A percentile compares a stretch with the other conserved stretches of the same genome.
Evolutionary conservation across 2,329 filamentous ascomycete species (phyloP).

Genomic region (Colletotrichum eremochloae): DNA sequence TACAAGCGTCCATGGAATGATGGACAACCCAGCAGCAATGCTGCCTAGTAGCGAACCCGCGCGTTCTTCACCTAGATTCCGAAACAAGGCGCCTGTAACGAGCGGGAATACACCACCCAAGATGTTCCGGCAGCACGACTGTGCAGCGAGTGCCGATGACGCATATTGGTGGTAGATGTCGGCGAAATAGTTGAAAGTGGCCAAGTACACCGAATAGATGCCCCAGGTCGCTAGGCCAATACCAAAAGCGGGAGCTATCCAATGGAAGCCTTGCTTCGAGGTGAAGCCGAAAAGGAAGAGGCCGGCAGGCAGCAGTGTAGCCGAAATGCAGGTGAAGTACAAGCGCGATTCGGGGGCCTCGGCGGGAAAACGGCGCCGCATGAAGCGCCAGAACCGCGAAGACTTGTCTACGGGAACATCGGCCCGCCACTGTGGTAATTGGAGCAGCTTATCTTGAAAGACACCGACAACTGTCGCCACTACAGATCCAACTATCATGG

Average conservation of each 20-base stretch:
- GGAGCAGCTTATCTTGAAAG: slow-evolving; percentile 77
- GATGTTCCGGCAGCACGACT: slow-evolving; percentile 88
- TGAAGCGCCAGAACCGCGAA: slow-evolving; percentile 58
- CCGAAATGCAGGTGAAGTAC: slow-evolving; percentile 86
- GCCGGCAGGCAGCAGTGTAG: slow-evolving; percentile 80
- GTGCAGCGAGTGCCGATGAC: slow-evolving; percentile 86
- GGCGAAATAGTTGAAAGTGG: slow-evolving; percentile 93
- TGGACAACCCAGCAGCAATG: slow-evolving; percentile 75
- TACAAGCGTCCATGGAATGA: slow-evolving; percentile 89
- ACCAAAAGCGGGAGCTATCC: slow-evolving; percentile 79
- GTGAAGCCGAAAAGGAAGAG: slow-evolving; percentile 87
- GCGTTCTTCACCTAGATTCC: slow-evolving; percentile 75
- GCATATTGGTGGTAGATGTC: slow-evolving; percentile 90
- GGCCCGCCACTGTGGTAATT: slow-evolving; percentile 55
- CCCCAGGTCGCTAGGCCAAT: slow-evolving; percentile 84
- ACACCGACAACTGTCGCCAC: slow-evolving; percentile 78
- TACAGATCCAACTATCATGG: slow-evolving; percentile 74
- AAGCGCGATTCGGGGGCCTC: slow-evolving; percentile 81
- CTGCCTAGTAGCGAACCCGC: slow-evolving; percentile 83
- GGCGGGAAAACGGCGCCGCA: slow-evolving; percentile 61
- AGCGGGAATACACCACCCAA: slow-evolving; percentile 86
- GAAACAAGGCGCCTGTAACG: slow-evolving; percentile 80
- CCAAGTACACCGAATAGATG: slow-evolving; percentile 88
- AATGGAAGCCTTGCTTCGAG: slow-evolving; percentile 71
- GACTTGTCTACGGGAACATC: slow-evolving; percentile 47